A percentile compares a stretch with the other conserved stretches of the same genome.
phyloP scores from a whole-genome alignment of 2,329 filamentous ascomycete genomes.

The Teratosphaeria pseudoeucalypti region DNA sequence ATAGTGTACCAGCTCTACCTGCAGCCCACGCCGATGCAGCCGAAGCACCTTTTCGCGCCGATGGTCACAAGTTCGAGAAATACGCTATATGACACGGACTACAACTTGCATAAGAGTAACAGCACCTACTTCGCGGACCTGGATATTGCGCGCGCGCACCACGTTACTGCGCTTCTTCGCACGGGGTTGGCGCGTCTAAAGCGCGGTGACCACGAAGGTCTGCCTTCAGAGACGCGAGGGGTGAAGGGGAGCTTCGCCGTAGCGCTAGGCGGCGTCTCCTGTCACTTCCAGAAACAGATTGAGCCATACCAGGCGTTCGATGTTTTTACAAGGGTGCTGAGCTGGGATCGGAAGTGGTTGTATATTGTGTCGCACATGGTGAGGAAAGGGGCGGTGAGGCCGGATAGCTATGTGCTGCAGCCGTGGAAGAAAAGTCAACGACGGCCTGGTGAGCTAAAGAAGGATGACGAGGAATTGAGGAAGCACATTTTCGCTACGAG shows the following conservation, averaged over 20 bases:
- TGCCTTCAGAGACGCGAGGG: conserved; percentile 19
- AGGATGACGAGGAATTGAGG: conserved; percentile 24
- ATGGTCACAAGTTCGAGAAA: conserved; percentile 57
- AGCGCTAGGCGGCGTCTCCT: conserved; percentile 38
- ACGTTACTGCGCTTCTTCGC: conserved; percentile 50
- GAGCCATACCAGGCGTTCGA: conserved; percentile 35
- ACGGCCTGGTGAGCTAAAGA: conserved; percentile 8
- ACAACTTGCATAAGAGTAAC: conserved; percentile 76
- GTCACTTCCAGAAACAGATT: conserved; percentile 39
- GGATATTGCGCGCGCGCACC: conserved; percentile 71
- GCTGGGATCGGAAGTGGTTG: conserved; percentile 43
- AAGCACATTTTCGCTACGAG: conserved; percentile 40
- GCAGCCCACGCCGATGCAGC: conserved; percentile 31
- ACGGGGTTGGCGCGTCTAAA: conserved; percentile 32
- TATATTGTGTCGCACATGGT: conserved; percentile 40
- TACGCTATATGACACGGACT: conserved; percentile 69
- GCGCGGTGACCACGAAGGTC: conserved; percentile 24
- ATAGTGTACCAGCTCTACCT: conserved; percentile 39
- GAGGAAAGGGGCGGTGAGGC: conserved; percentile 33
- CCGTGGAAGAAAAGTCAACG: conserved; percentile 31
- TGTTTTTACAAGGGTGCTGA: conserved; percentile 38
- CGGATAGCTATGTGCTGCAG: conserved; percentile 34
- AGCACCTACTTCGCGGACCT: conserved; percentile 81
- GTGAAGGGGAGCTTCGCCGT: conserved; percentile 27
- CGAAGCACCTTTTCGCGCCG: conserved; percentile 62